Base-by-base conservation (phyloP, 768 basidiomycete genomes). In the Hygrophorus pudorinus region DNA sequence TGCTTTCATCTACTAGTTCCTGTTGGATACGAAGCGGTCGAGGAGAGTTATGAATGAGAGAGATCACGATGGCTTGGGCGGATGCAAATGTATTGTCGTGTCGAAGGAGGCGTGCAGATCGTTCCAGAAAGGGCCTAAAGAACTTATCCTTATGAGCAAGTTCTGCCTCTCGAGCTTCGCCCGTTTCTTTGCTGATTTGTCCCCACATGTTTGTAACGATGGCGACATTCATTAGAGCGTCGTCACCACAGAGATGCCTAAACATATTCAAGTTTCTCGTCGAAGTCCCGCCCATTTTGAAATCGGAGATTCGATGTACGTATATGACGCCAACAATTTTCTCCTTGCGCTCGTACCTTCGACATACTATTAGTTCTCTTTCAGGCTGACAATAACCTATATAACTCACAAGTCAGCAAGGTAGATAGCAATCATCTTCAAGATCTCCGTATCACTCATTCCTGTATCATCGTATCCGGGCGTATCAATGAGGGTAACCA, bases 391-490 rank as follows among this genome's bases (percentile, higher is more conserved):
- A 42, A 27, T 12, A 11, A 12, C 28, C n/a, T 9, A n/a, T 41
- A n/a, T n/a, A n/a, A n/a, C 48, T 48, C 36, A 57, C 57, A 51
- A 48, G 21, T 37, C 24, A 16, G 48, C 45, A 21, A 70, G 55
- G 46, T 62, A 66, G 37, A 67, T 46, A 1, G 75, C 69, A 21
- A 76, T 76, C 65, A 73, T 66, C 36, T 63, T 67, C 31, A 76
- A 56, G 12, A 77, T 58, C 11, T 70, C 71, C 0, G 67, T 63
- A 40, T 76, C 75, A 38, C 64, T 70, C 38, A 60, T 63, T 2
- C 55, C 62, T 2, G 74, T 71, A 51, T 78, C 75, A 48, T 77
- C 77, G 45, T 78, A 79, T 4, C 78, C 78, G 0, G 78, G 77
- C 0, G 78, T 79, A 49, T 79, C 78, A 35, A 80, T 67, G 14